Conservation (phyloP, 768 basidiomycete genomes). For the Phaffia tasmanica region DNA sequence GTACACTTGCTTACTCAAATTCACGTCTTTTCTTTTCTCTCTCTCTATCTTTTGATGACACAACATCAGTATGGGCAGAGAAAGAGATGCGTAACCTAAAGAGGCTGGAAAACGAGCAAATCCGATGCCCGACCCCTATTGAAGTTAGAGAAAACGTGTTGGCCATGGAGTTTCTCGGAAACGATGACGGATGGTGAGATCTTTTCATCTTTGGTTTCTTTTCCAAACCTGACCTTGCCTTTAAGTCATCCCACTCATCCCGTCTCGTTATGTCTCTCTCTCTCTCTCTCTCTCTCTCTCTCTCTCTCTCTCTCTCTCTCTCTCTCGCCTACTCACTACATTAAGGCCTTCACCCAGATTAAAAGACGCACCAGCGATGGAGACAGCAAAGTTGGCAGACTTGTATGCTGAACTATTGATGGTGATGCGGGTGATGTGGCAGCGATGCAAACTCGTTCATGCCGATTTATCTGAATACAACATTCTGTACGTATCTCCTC, state of each 20-base stretch:
- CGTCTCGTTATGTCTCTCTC: neutral
- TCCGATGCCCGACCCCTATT: conserved; percentile 74
- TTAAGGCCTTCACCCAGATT: conserved; percentile 80
- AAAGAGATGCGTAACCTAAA: conserved; percentile 96
- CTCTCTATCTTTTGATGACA: neutral
- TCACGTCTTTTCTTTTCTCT: neutral
- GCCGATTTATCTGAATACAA: conserved; percentile 99
- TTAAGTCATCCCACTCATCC: neutral
- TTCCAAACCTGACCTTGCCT: too few relatives aligned
- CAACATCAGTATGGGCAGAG: conserved; percentile 69
- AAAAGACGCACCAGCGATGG: conserved; percentile 60
- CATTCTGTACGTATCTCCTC: conserved; percentile 53
- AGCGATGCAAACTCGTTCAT: conserved; percentile 84
- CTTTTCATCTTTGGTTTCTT: neutral
- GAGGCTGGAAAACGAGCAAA: conserved; percentile 67
- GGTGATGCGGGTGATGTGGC: conserved; percentile 70
- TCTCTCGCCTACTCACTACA: conserved; percentile 5
- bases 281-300: neutral
- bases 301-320: neutral
- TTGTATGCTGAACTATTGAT: conserved; percentile 74
- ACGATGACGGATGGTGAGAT: conserved; percentile 64
- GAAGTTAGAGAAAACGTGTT: conserved; percentile 95
- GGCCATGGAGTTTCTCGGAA: conserved; percentile 86
- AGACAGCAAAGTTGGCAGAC: conserved; percentile 40
- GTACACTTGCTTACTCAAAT: neutral